These are phyloP conservation scores for Aristolochia fimbriata DNA, from an alignment of 164 flowering plant species.

Conservation along the genomic window DNA sequence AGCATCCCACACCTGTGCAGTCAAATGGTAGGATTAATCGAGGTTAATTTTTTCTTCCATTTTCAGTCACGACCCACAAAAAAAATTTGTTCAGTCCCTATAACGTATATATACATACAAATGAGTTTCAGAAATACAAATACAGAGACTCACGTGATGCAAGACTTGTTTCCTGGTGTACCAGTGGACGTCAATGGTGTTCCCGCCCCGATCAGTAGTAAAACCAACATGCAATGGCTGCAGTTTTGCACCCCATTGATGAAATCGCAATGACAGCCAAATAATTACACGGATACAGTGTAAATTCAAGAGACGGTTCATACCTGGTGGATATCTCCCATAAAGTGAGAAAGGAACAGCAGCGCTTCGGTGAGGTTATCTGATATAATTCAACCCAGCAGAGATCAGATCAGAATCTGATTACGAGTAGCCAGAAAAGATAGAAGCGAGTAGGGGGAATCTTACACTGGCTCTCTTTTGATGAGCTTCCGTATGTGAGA, in stretches of 20 bases:
- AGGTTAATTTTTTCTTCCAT: too few species aligned
- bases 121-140: background rate
- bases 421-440: background rate
- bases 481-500: constrained; percentile 32
- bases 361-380: constrained; percentile 88
- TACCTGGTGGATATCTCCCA: constrained; percentile 91
- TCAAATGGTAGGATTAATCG: background rate
- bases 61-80: too few species aligned
- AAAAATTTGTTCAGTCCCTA: too few species aligned
- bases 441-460: background rate
- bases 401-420: background rate
- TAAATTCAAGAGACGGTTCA: background rate
- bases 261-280: background rate
- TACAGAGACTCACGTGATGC: constrained; percentile 57
- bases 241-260: constrained; percentile 8
- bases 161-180: constrained; percentile 64
- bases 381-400: constrained; percentile 15
- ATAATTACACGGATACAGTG: background rate
- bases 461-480: constrained; percentile 35
- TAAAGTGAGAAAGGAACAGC: constrained; percentile 75
- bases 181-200: constrained; percentile 81
- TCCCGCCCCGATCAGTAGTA: constrained; percentile 68
- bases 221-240: constrained; percentile 90
- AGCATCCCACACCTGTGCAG: constrained; percentile 55
- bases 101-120: too few species aligned